Evolutionary conservation across 2,329 filamentous ascomycete genomes (phyloP), one percentile per base, ranked within the genome.

Genomic region (Hypoxylon sp.): DNA sequence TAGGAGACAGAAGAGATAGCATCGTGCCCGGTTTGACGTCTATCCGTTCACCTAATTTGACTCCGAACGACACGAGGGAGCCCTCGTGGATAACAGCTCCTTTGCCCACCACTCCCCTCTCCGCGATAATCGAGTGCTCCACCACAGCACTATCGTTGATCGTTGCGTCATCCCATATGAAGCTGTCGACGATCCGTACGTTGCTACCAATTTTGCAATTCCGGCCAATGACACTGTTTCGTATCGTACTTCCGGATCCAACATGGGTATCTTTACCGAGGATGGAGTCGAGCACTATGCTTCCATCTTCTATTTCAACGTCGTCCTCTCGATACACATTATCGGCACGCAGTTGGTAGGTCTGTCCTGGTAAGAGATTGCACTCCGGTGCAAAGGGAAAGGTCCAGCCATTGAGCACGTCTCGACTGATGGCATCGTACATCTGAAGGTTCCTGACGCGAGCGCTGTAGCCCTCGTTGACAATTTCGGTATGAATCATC

Each of bases 401-500:
- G 8, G 94, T 91, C 93, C 94, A 97, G 65, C 95, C 87, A 53
- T 89, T 89, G 13, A 97, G 85, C n/a, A 98, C 88, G 77, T 98
- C 95, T 75, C 90, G 91, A 79, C 90, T 95, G 60, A 99, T 89
- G 31, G 94, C 89, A 76, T 97, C 94, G 82, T 98, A 99, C 77
- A 95, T 91, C 76, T 93, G 92, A 25, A 98, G 85, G 76, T 94
- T 97, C 77, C 89, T 91, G 11, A 94, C 95, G 71, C 96, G 87
- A 1, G 95, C 94, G 1, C 94, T 93, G 77, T 98, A 99, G 66
- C 93, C 90, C 57, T 94, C 89, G 37, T 90, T 88, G 49, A 97
- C 85, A 71, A 98, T 91, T 75, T 98, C 92, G 2, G 94, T 92
- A 79, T 98, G 94, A 58, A 99, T 93, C n/a, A 94, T 94, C 83